Base-by-base conservation (phyloP, 129 eudicot species). In the Tagetes patula region DNA sequence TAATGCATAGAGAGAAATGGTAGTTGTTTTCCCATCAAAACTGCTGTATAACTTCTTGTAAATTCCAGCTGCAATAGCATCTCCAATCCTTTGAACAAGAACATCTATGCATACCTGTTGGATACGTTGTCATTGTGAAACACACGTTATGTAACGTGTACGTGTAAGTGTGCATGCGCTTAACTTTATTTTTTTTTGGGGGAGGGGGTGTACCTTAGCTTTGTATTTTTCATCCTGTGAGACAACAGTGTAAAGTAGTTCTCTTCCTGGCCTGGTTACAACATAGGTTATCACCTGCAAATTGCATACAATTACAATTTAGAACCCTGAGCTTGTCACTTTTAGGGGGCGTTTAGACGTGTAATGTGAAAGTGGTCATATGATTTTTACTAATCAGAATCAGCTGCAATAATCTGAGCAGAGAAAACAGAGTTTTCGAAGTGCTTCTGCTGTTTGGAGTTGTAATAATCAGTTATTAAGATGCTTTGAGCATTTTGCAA, bases 211-310 rank as follows among this genome's bases (percentile, higher is more conserved):
- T 61, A 93, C 98, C 98, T 93, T 93, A 12, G 98, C 98, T 86
- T 93, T 93, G 80, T 93, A 93, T 80, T 93, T 93, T 87, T 93
- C 98, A 48, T 93, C 98, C 80, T 93, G 92, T 42, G 98, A 85
- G 60, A 93, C 96, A 14, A 93, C 98, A 11, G 96, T 93, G 63
- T 89, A 93, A 20, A 93, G 89, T 34, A 93, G 84, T 71, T 93
- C 98, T 75, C 98, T 86, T 74, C 91, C 98, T 39, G 98, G 98
- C 78, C 96, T 85, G 63, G 98, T 83, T 47, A 93, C 96, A 66
- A 93, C 98, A 65, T 93, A 93, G 32, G 81, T 93, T 74, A 87
- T 86, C 54, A 93, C 96, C 98, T 93, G 86, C 75, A 79, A 61
- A 40, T 69, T 36, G 33, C 61, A 48, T 48, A 38, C 3, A 70